Evolutionary conservation across 2,329 filamentous ascomycete species (phyloP).

Genomic region (Colletotrichum sp.): DNA sequence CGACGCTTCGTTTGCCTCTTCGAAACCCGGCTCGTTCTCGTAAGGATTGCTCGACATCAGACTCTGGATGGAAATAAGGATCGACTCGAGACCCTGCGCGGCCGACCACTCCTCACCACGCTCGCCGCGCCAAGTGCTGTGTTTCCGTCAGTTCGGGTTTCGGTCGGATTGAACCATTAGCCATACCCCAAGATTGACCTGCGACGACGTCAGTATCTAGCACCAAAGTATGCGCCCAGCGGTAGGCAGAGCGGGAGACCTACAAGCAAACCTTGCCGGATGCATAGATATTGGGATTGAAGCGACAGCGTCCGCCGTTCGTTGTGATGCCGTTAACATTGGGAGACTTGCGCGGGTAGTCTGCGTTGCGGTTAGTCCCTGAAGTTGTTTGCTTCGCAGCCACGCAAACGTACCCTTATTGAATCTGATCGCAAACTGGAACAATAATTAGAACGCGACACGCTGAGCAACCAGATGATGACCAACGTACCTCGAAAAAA

Average conservation of each 20-base stretch:
- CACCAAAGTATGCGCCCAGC: neutral
- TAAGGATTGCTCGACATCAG: conserved; percentile 94
- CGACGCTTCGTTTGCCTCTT: conserved; percentile 68
- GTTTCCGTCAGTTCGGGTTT: conserved; percentile 21
- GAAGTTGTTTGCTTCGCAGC: neutral
- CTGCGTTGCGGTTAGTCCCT: conserved; percentile 46
- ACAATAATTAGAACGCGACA: conserved; percentile 28
- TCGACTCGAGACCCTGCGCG: conserved; percentile 92
- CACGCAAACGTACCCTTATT: conserved; percentile 61
- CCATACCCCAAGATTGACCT: conserved; percentile 85
- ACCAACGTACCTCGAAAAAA: conserved; percentile 81
- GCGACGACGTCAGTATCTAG: neutral
- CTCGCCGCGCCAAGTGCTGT: conserved; percentile 92
- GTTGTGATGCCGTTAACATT: conserved; percentile 76
- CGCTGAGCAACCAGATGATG: neutral
- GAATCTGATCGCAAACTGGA: conserved; percentile 78
- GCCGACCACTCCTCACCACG: conserved; percentile 95
- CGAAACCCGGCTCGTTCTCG: conserved; percentile 94
- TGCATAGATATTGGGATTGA: conserved; percentile 97
- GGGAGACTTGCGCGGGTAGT: conserved; percentile 79
- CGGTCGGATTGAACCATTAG: conserved; percentile 8
- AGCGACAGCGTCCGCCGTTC: conserved; percentile 85
- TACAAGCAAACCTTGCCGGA: conserved; percentile 91
- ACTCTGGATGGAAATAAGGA: conserved; percentile 94
- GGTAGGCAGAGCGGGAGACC: conserved; percentile 37